Percentiles rank a stretch among this genome's conserved stretches.
Evolutionary conservation across 345 rosid species (phyloP).

Genomic region (Pseudoturritis turrita): DNA sequence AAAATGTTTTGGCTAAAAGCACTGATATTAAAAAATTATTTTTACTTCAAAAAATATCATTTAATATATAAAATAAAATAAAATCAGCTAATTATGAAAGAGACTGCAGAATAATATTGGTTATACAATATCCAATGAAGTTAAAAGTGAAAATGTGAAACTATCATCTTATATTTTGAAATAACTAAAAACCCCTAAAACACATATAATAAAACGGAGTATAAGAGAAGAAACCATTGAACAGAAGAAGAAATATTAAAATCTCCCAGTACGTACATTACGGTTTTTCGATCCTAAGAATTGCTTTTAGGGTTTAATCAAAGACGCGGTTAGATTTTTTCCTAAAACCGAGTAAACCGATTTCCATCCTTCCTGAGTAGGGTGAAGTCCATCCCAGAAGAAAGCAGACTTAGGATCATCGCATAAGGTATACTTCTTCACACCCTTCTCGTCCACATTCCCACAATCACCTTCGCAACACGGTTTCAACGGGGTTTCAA

Average conservation of each 20-base stretch:
- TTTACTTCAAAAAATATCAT: no score
- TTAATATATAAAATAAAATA: no score
- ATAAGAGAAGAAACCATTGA: neutral
- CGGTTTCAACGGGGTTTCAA: conserved; percentile 42
- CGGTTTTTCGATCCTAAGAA: neutral
- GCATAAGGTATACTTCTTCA: conserved; percentile 34
- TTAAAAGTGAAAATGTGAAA: no score
- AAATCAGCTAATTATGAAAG: no score
- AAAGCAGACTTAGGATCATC: conserved; percentile 35
- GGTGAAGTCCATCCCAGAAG: conserved; percentile 53
- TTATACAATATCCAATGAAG: no score
- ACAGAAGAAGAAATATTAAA: no score
- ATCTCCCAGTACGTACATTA: neutral
- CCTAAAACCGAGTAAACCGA: conserved; percentile 31
- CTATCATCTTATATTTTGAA: no score
- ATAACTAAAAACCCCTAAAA: no score
- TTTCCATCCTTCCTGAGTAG: conserved; percentile 51
- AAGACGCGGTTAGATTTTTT: conserved; percentile 1
- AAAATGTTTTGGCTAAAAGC: no score
- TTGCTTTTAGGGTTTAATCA: neutral
- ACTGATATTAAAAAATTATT: no score
- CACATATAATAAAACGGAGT: no score
- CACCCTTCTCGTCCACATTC: conserved; percentile 25
- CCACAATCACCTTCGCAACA: conserved; percentile 53
- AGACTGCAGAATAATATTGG: no score